Conservation (phyloP, 257 asterid species). For the Fraxinus cuspidata region DNA sequence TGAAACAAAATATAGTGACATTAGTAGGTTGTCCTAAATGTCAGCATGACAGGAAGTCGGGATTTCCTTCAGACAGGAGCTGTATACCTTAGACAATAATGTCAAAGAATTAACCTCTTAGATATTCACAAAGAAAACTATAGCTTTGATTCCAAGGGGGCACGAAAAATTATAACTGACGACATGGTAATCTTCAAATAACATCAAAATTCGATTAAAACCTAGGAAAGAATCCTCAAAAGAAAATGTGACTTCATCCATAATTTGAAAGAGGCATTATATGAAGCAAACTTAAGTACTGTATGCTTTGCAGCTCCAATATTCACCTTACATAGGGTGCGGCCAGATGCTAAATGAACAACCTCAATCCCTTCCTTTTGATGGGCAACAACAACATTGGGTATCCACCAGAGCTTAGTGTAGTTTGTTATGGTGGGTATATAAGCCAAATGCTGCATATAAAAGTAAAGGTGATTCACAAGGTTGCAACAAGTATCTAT, state of each 20-base stretch:
- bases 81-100: constrained; percentile 8
- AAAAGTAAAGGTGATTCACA: constrained; percentile 21
- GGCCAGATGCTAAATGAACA: constrained; percentile 94
- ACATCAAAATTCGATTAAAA: constrained; percentile 17
- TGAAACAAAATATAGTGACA: neutral
- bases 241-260: neutral
- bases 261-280: neutral
- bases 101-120: neutral
- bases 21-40: neutral
- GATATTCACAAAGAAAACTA: neutral
- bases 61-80: constrained; percentile 10
- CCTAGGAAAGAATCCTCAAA: constrained; percentile 13
- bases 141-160: neutral
- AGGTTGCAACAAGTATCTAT: constrained; percentile 1
- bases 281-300: constrained; percentile 14
- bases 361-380: constrained; percentile 98
- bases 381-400: constrained; percentile 95
- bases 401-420: constrained; percentile 99
- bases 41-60: constrained; percentile 1
- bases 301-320: constrained; percentile 20
- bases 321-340: constrained; percentile 89
- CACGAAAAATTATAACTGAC: neutral
- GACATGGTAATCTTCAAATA: neutral
- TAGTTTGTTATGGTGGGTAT: constrained; percentile 94
- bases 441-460: constrained; percentile 70